Conservation (phyloP, 441 rosid species). For the Pelargonium cotyledonis region DNA sequence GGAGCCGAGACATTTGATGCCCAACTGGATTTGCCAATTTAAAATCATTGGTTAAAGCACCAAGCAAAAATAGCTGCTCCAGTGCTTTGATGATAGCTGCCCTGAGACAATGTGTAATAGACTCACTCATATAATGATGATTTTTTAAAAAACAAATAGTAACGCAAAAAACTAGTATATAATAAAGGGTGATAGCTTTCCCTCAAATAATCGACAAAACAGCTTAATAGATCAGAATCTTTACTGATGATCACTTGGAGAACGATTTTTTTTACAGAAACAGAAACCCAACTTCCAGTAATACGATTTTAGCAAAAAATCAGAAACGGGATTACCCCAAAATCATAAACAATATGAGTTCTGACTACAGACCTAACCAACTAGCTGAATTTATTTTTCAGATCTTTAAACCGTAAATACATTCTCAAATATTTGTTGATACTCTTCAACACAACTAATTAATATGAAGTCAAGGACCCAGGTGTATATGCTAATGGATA, state of each 20-base stretch:
- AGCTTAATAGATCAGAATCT: not conserved
- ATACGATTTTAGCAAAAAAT: no score
- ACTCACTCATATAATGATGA: conserved; percentile 13
- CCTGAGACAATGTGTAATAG: conserved; percentile 40
- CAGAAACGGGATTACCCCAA: no score
- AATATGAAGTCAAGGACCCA: no score
- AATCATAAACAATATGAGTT: not conserved
- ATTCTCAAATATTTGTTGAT: not conserved
- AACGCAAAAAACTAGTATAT: conserved; percentile 8
- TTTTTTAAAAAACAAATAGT: no score
- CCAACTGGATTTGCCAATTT: conserved; percentile 76
- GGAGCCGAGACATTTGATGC: conserved; percentile 87
- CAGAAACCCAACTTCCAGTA: not conserved
- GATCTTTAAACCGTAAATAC: no score
- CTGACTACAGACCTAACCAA: no score
- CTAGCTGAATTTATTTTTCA: no score
- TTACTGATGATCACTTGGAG: no score
- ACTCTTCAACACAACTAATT: no score
- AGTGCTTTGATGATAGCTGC: conserved; percentile 66
- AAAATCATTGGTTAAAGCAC: conserved; percentile 84
- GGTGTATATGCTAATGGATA: not conserved
- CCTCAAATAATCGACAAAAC: no score
- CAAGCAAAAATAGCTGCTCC: conserved; percentile 73
- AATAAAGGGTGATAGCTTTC: not conserved
- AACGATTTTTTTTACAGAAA: no score